Evolutionary conservation across 805 yeast genomes (phyloP).

Genomic region (Suhomyces vadensis): DNA sequence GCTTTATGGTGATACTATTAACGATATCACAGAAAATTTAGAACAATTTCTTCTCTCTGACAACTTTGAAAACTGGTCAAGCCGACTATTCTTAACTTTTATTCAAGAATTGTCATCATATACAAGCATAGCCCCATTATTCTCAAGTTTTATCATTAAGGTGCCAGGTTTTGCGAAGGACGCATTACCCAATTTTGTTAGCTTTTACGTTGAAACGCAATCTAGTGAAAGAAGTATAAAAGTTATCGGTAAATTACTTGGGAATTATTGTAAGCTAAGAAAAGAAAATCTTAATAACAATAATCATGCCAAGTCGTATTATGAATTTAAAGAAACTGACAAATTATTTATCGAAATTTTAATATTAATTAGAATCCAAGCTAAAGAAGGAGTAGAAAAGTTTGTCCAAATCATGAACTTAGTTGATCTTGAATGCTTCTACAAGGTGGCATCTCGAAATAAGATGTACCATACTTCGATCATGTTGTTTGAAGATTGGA

Average conservation of each 20-base stretch:
- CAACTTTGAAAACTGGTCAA: constrained; percentile 29
- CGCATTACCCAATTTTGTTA: constrained; percentile 28
- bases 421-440: constrained; percentile 30
- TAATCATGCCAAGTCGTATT: no score
- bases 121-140: constrained; percentile 31
- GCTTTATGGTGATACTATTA: constrained; percentile 15
- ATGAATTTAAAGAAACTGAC: constrained; percentile 7
- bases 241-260: constrained; percentile 12
- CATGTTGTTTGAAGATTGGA: constrained; percentile 49
- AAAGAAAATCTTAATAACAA: constrained; percentile 2
- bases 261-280: constrained; percentile 11
- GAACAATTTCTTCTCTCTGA: constrained; percentile 9
- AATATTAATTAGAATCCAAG: constrained; percentile 43
- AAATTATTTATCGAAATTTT: constrained; percentile 23
- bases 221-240: constrained; percentile 8
- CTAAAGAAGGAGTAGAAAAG: constrained; percentile 24
- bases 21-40: constrained; percentile 14
- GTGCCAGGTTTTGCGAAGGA: constrained; percentile 24
- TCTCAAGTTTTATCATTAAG: constrained; percentile 30
- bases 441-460: constrained; percentile 30
- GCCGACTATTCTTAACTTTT: constrained; percentile 31
- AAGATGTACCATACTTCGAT: constrained; percentile 44
- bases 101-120: constrained; percentile 30
- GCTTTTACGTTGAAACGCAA: constrained; percentile 23
- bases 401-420: constrained; percentile 30